Conservation (phyloP, 2,329 filamentous ascomycete genomes). For the Thelonectria discophora region DNA sequence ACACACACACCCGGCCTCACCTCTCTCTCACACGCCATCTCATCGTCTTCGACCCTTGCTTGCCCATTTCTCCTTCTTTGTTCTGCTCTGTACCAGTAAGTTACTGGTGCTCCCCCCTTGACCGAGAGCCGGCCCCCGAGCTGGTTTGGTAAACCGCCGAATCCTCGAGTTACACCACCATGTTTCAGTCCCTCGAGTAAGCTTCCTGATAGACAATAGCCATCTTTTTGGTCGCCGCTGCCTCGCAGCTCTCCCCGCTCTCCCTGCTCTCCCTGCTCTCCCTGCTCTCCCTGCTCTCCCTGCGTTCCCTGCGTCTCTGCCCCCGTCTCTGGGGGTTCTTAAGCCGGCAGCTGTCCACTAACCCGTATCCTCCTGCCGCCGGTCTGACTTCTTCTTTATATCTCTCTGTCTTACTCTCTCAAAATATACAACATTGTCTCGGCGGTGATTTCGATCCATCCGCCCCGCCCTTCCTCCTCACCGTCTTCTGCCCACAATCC, state of each 20-base stretch:
- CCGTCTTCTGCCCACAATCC: constrained; percentile 5
- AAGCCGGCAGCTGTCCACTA: constrained; percentile 6
- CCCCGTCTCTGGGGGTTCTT: constrained; percentile 11
- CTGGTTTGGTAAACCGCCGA: constrained; percentile 43
- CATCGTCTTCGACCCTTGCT: constrained; percentile 5
- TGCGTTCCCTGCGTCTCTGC: not conserved
- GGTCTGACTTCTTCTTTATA: not conserved
- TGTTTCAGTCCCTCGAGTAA: constrained; percentile 48
- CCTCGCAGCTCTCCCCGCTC: constrained; percentile 17
- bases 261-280: constrained; percentile 1
- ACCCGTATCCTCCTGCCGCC: constrained; percentile 17
- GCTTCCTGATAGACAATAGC: constrained; percentile 38
- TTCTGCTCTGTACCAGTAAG: not conserved
- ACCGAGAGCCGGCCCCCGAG: constrained; percentile 31
- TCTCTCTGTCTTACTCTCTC: constrained; percentile 11
- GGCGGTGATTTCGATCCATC: constrained; percentile 4
- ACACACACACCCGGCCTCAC: constrained; percentile 1
- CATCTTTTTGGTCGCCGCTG: constrained; percentile 7
- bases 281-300: constrained; percentile 13
- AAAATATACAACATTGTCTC: constrained; percentile 14
- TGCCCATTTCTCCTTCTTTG: not conserved
- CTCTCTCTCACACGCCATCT: not conserved
- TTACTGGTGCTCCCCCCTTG: constrained; percentile 12
- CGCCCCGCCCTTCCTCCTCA: constrained; percentile 9
- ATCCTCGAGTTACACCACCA: constrained; percentile 46